Conservation (phyloP, 2,329 filamentous ascomycete species). For the Alternaria longipes region DNA sequence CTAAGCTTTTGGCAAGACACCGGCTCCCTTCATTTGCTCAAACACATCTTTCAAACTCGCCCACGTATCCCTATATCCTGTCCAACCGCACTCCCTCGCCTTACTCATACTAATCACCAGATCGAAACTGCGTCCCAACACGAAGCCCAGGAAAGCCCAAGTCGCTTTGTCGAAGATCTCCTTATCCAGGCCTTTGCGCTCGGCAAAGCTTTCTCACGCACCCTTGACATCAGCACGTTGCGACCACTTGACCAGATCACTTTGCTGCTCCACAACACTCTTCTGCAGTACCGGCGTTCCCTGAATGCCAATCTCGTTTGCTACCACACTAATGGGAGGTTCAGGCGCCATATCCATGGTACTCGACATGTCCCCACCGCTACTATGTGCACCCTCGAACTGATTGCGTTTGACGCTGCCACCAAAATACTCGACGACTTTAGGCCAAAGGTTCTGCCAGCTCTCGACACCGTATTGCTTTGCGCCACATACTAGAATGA, state of each 20-base stretch:
- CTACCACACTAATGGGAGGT: no score
- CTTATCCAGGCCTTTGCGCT: slow-evolving; percentile 50
- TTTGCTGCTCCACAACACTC: no score
- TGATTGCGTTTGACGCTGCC: slow-evolving; percentile 44
- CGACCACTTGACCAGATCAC: slow-evolving; percentile 56
- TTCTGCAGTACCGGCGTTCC: no score
- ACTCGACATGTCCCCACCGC: neutral
- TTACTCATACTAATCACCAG: slow-evolving; percentile 31
- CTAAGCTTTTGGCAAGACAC: slow-evolving; percentile 22
- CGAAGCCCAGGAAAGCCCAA: slow-evolving; percentile 57
- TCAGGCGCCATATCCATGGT: no score
- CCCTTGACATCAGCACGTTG: slow-evolving; percentile 50
- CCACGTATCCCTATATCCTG: slow-evolving; percentile 50
- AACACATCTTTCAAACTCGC: slow-evolving; percentile 52
- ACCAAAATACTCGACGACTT: slow-evolving; percentile 50
- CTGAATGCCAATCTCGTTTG: no score
- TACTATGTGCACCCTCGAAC: slow-evolving; percentile 18
- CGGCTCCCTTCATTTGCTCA: slow-evolving; percentile 44
- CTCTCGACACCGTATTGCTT: slow-evolving; percentile 62
- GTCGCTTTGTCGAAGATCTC: slow-evolving; percentile 56
- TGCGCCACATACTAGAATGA: slow-evolving; percentile 59
- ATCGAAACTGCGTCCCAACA: slow-evolving; percentile 55
- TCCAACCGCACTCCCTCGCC: slow-evolving; percentile 39
- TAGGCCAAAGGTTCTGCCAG: slow-evolving; percentile 49
- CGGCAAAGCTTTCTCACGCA: slow-evolving; percentile 51